These are phyloP conservation scores for Amylostereum areolatum DNA, from an alignment of 1,284 basidiomycete species.

Conservation along the genomic window DNA sequence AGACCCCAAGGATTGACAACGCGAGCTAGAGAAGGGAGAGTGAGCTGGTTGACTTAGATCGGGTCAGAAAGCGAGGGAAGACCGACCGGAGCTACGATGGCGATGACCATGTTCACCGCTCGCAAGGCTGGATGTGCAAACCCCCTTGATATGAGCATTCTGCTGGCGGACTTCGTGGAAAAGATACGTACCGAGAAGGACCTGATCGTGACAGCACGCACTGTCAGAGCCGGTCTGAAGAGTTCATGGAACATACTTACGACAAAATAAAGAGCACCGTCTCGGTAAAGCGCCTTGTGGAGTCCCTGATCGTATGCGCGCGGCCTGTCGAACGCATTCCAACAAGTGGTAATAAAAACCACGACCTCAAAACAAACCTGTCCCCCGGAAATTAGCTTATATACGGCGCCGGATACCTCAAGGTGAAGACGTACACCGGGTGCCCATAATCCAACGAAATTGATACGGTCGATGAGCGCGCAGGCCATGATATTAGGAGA, in stretches of 20 bases:
- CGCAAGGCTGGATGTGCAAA: slow-evolving; percentile 18
- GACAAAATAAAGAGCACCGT: slow-evolving; percentile 31
- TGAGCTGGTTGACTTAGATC: not conserved
- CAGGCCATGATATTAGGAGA: slow-evolving; percentile 13
- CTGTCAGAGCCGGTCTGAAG: not conserved
- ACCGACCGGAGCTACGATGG: slow-evolving; percentile 23
- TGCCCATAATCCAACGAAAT: slow-evolving; percentile 22
- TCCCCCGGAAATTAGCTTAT: not conserved
- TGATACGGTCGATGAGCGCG: slow-evolving; percentile 8
- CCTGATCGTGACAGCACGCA: slow-evolving; percentile 13
- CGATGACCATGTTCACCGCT: slow-evolving; percentile 22
- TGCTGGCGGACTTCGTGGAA: no score
- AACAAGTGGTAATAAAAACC: slow-evolving; percentile 26
- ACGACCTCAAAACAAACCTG: slow-evolving; percentile 33
- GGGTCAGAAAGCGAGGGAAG: not conserved
- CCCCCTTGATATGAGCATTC: no score
- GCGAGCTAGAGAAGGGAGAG: slow-evolving; percentile 16
- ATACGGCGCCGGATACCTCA: not conserved
- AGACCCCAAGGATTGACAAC: slow-evolving; percentile 21
- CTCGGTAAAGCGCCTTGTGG: slow-evolving; percentile 24
- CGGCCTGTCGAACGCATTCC: slow-evolving; percentile 30
- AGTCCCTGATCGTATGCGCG: slow-evolving; percentile 18
- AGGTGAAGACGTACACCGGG: slow-evolving; percentile 24
- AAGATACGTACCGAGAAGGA: slow-evolving; percentile 19
- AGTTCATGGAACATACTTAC: slow-evolving; percentile 21